Percentiles rank a stretch among this genome's conserved stretches.
These are phyloP conservation scores for Aureobasidium sp. DNA, from an alignment of 2,329 filamentous ascomycete genomes.

Conservation along the genomic window DNA sequence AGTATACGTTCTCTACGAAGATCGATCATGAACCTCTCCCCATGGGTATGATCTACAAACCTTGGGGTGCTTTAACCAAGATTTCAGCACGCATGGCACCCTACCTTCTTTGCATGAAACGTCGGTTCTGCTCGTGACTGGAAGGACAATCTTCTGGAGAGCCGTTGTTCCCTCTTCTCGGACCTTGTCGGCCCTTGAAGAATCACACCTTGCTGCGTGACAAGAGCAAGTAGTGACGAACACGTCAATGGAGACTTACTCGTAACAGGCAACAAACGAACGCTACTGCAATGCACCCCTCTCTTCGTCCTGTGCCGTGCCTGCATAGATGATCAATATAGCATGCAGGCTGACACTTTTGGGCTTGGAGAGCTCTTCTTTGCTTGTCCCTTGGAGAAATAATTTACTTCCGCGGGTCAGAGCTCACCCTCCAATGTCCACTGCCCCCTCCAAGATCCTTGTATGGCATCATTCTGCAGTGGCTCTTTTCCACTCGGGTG, in stretches of 20 bases:
- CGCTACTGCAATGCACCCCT: slow-evolving; percentile 7
- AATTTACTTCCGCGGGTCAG: neutral
- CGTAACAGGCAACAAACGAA: neutral
- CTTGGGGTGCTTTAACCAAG: neutral
- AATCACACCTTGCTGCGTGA: slow-evolving; percentile 5
- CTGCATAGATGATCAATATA: slow-evolving; percentile 10
- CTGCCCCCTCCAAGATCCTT: neutral
- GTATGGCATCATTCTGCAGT: slow-evolving; percentile 1
- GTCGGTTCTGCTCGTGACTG: neutral
- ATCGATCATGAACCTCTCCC: neutral
- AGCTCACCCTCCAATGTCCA: neutral
- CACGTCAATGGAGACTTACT: neutral
- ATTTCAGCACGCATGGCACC: neutral
- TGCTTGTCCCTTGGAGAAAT: neutral
- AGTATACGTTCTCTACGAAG: neutral
- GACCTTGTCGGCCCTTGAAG: neutral
- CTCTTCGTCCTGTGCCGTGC: neutral
- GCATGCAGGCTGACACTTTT: neutral
- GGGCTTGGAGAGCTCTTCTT: neutral
- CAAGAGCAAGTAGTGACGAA: neutral
- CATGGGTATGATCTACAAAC: slow-evolving; percentile 6
- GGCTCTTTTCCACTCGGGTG: neutral
- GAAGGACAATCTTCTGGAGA: neutral
- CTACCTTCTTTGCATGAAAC: neutral
- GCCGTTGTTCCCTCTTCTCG: neutral